phyloP scores from a whole-genome alignment of 208 protist genomes.

The Crithidia fasciculata region DNA sequence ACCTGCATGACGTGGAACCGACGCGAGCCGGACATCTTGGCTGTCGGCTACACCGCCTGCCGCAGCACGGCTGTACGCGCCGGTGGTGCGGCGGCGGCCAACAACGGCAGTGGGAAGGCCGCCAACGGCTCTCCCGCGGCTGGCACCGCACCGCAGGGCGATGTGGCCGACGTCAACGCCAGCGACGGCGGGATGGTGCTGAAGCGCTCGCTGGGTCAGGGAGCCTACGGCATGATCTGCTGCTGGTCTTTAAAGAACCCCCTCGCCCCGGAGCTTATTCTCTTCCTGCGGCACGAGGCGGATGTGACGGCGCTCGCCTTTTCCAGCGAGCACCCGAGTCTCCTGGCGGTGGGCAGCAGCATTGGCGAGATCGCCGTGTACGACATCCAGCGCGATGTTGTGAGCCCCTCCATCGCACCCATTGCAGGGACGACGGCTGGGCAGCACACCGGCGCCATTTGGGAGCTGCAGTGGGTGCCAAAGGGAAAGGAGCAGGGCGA shows the following conservation, averaged over 20 bases:
- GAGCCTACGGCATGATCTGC: slow-evolving; percentile 86
- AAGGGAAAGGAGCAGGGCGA: slow-evolving; percentile 90
- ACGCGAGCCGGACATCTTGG: slow-evolving; percentile 85
- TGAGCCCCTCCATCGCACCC: slow-evolving; percentile 68
- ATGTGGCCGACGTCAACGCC: not conserved
- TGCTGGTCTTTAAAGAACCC: slow-evolving; percentile 98
- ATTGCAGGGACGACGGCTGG: slow-evolving; percentile 52
- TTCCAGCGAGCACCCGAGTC: slow-evolving; percentile 88
- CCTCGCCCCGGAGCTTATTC: slow-evolving; percentile 88
- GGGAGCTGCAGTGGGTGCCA: slow-evolving; percentile 94
- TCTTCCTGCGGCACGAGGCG: slow-evolving; percentile 71
- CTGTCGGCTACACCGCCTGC: slow-evolving; percentile 54
- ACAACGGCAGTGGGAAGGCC: not conserved
- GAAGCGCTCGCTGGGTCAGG: slow-evolving; percentile 24
- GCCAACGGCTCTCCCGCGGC: not conserved
- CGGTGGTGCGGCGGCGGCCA: not conserved
- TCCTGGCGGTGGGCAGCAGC: slow-evolving; percentile 94
- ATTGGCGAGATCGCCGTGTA: slow-evolving; percentile 94
- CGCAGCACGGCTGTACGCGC: not conserved
- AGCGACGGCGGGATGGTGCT: not conserved
- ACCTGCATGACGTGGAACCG: slow-evolving; percentile 94
- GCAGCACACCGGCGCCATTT: slow-evolving; percentile 95
- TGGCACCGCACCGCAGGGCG: not conserved
- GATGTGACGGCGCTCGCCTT: slow-evolving; percentile 94
- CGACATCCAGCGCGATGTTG: slow-evolving; percentile 89